Conservation (phyloP, 371 early-diverging fungal species). For the Mortierella sp. region DNA sequence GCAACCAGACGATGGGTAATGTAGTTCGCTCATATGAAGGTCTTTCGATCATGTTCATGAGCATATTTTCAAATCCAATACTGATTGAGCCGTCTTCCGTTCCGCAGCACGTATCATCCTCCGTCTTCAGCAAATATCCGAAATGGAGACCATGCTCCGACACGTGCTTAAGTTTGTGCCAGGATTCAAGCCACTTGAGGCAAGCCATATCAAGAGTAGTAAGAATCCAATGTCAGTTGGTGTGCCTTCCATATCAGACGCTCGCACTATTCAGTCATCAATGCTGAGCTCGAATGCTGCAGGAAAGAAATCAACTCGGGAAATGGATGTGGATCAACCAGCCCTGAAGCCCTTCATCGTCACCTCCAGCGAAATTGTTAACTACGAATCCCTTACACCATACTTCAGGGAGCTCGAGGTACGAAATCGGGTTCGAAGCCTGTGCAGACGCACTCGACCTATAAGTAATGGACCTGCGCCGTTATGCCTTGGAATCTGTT, state of each 20-base stretch:
- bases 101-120: constrained; percentile 53
- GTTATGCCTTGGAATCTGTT: too few species aligned
- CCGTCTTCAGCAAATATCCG: constrained; percentile 50
- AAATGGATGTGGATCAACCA: constrained; percentile 13
- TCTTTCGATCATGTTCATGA: background rate
- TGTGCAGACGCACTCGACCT: too few species aligned
- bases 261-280: constrained; percentile 11
- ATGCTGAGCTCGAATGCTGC: background rate
- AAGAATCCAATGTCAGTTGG: constrained; percentile 21
- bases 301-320: constrained; percentile 4
- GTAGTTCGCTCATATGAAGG: background rate
- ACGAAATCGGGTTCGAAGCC: too few species aligned
- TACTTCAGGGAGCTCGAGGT: constrained; percentile 64
- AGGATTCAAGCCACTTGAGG: constrained; percentile 59
- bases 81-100: too few species aligned
- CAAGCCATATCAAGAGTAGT: constrained; percentile 10
- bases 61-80: too few species aligned
- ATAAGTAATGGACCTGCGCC: too few species aligned
- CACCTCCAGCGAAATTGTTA: constrained; percentile 18
- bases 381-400: constrained; percentile 33
- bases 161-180: constrained; percentile 54
- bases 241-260: background rate
- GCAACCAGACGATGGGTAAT: constrained; percentile 53
- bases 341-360: constrained; percentile 1
- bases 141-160: constrained; percentile 59